Evolutionary conservation across 306 rosid species (phyloP).

Genomic region (Glycine soja): DNA sequence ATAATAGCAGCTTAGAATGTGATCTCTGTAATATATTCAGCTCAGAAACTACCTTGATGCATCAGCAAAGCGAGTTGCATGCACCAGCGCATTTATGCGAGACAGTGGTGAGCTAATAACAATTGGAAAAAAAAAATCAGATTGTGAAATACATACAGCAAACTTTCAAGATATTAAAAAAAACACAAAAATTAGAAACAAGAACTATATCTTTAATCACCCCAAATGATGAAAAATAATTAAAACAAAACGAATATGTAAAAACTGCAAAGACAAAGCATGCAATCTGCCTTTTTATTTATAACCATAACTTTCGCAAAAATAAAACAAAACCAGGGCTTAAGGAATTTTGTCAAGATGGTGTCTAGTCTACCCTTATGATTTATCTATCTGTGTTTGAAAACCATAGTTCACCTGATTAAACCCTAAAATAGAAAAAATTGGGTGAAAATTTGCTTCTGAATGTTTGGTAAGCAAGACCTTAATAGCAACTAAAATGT

Average conservation of each 20-base stretch:
- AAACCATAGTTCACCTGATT: conserved; percentile 19
- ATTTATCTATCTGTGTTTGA: conserved; percentile 15
- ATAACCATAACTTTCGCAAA: not conserved
- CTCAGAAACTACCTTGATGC: conserved; percentile 75
- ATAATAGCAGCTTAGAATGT: conserved; percentile 33
- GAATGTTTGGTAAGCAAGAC: conserved; percentile 19
- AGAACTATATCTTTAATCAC: conserved; percentile 25
- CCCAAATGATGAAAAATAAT: conserved; percentile 14
- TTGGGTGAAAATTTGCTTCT: conserved; percentile 15
- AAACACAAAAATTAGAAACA: conserved; percentile 27
- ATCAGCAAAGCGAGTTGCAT: conserved; percentile 96
- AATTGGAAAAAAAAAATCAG: conserved; percentile 30
- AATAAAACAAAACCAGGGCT: conserved; percentile 19
- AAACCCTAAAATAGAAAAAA: conserved; percentile 1
- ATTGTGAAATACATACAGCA: conserved; percentile 34
- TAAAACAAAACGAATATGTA: conserved; percentile 28
- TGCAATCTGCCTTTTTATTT: conserved; percentile 15
- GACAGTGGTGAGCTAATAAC: conserved; percentile 76
- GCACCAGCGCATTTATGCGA: conserved; percentile 79
- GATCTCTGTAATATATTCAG: conserved; percentile 42
- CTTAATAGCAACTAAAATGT: not conserved
- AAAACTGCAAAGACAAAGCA: conserved; percentile 3
- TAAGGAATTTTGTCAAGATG: conserved; percentile 23
- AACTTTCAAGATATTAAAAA: conserved; percentile 31
- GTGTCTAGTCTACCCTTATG: not conserved